phyloP scores from a whole-genome alignment of 2,329 filamentous ascomycete genomes.

The Nigrospora sphaerica region DNA sequence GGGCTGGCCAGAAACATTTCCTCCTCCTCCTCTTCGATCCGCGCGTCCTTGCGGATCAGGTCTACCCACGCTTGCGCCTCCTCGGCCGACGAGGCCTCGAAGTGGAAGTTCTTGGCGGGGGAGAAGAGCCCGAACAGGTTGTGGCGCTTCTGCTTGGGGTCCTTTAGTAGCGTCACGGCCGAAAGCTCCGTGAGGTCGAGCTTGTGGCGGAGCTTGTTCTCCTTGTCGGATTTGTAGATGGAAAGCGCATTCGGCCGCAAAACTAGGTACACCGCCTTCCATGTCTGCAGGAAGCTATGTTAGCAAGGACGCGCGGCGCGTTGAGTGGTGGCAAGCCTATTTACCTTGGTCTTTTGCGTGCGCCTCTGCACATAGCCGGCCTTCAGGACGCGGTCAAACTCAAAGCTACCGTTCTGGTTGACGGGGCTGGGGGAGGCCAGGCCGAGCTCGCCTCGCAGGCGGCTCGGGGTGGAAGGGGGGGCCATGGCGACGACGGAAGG shows the following conservation, averaged over 20 bases:
- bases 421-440: constrained; percentile 73
- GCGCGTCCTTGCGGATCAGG: constrained; percentile 69
- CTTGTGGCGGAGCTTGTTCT: constrained; percentile 83
- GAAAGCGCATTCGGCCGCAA: constrained; percentile 84
- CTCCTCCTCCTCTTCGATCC: constrained; percentile 83
- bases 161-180: constrained; percentile 80
- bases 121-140: constrained; percentile 92
- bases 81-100: constrained; percentile 65
- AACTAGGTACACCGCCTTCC: constrained; percentile 86
- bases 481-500: constrained; percentile 14
- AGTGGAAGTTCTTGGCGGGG: constrained; percentile 82
- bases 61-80: constrained; percentile 86
- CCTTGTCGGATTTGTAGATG: constrained; percentile 86
- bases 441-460: constrained; percentile 36
- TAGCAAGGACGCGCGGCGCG: constrained; percentile 7
- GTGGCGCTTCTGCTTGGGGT: constrained; percentile 78
- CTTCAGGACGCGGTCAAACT: constrained; percentile 91
- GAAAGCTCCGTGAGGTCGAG: constrained; percentile 85
- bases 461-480: constrained; percentile 14
- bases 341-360: constrained; percentile 87
- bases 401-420: constrained; percentile 91
- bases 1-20: constrained; percentile 72
- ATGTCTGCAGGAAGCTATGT: constrained; percentile 50
- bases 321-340: constrained; percentile 6
- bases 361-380: constrained; percentile 80